phyloP scores from a whole-genome alignment of 805 yeast genomes.

The Cyberlindnera bimundalis region DNA sequence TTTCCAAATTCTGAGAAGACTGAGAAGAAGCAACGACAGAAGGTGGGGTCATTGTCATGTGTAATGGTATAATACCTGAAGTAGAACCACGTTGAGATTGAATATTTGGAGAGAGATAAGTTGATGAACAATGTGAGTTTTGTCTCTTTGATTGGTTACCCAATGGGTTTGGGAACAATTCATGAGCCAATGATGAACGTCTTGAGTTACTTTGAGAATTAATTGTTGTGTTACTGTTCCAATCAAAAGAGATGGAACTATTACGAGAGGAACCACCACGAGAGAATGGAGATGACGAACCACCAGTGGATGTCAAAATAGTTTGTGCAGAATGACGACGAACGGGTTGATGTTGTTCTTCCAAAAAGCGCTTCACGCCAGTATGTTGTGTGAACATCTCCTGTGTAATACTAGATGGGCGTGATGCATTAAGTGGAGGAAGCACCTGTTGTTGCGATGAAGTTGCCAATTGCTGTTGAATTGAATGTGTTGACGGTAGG shows the following conservation, averaged over 20 bases:
- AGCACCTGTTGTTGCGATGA: conserved; percentile 13
- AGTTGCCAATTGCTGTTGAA: conserved; percentile 10
- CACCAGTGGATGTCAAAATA: conserved; percentile 22
- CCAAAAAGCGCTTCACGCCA: conserved; percentile 28
- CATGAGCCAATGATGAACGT: conserved; percentile 42
- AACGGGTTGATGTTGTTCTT: conserved; percentile 26
- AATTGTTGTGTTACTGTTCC: conserved; percentile 22
- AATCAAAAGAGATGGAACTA: conserved; percentile 38
- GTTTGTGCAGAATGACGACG: conserved; percentile 30
- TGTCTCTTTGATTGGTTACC: conserved; percentile 16
- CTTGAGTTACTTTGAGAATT: conserved; percentile 29
- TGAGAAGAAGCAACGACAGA: conserved; percentile 12
- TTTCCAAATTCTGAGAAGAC: conserved; percentile 8
- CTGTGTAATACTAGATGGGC: conserved; percentile 26
- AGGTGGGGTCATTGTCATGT: conserved; percentile 23
- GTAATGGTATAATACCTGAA: conserved; percentile 21
- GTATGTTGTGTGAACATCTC: conserved; percentile 26
- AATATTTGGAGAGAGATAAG: conserved; percentile 24
- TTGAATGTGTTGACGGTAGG: conserved; percentile 3
- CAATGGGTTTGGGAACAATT: conserved; percentile 37
- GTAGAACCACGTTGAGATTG: conserved; percentile 23
- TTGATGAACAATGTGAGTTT: conserved; percentile 19
- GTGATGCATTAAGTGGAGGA: conserved; percentile 16
- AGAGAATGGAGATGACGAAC: conserved; percentile 32
- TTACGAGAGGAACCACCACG: conserved; percentile 38